phyloP scores from a whole-genome alignment of 345 rosid species.

The Boechera divaricarpa region DNA sequence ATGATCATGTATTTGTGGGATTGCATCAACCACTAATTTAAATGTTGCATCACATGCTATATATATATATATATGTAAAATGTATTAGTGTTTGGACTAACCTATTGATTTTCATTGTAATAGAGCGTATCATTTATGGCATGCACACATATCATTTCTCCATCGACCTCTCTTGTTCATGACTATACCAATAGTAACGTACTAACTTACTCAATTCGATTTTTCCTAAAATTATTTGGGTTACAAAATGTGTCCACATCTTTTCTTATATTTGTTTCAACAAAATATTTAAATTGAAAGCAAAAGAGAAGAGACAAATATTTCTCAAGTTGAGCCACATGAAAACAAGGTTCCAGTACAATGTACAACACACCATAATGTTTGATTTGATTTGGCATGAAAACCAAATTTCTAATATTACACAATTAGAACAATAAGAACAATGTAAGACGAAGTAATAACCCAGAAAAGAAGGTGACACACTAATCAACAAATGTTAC shows the following conservation, averaged over 20 bases:
- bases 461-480: conserved; percentile 29
- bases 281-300: conserved; percentile 1
- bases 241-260: conserved; percentile 15
- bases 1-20: not conserved
- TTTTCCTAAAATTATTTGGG: not conserved
- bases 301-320: conserved; percentile 21
- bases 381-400: conserved; percentile 45
- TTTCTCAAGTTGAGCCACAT: conserved; percentile 39
- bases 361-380: conserved; percentile 43
- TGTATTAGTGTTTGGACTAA: conserved; percentile 12
- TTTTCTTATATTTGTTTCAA: conserved; percentile 6
- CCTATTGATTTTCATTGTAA: conserved; percentile 9
- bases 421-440: conserved; percentile 22
- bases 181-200: conserved; percentile 1
- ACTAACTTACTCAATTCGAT: conserved; percentile 5
- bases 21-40: conserved; percentile 13
- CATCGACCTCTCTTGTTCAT: conserved; percentile 22
- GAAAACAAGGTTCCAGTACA: conserved; percentile 39
- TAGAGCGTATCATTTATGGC: conserved; percentile 11
- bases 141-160: conserved; percentile 5
- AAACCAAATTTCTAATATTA: conserved; percentile 29
- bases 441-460: not conserved
- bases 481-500: conserved; percentile 1
- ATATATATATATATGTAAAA: not conserved
- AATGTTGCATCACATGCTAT: conserved; percentile 9